These are phyloP conservation scores for Lobosporangium transversale DNA, from an alignment of 192 early-diverging fungal species.

Conservation along the genomic window DNA sequence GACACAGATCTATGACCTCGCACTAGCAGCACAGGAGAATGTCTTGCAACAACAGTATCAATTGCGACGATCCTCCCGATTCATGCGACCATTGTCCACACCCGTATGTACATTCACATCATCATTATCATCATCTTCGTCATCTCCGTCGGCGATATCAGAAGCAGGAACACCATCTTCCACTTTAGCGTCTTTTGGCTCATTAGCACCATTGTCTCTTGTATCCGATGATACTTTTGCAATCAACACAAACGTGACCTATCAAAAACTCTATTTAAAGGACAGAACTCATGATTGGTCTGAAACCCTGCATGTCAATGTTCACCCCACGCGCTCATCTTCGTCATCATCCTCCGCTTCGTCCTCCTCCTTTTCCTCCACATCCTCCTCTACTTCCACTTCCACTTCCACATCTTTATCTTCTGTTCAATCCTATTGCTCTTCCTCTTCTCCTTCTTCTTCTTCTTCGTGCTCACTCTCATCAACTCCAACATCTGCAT, in stretches of 20 bases:
- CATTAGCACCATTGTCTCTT: background rate
- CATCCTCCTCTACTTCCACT: background rate
- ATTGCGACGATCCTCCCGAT: background rate
- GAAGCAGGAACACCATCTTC: no score
- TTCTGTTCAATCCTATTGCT: background rate
- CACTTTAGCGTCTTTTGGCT: no score
- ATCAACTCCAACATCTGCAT: conserved; percentile 4
- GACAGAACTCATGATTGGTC: conserved; percentile 13
- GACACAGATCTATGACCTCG: conserved; percentile 26
- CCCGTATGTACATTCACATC: background rate
- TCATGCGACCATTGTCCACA: background rate
- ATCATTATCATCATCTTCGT: background rate
- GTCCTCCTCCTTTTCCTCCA: background rate
- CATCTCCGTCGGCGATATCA: background rate
- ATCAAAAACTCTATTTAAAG: conserved; percentile 22
- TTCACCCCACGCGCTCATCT: no score
- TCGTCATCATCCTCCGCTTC: conserved; percentile 1
- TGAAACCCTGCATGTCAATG: background rate
- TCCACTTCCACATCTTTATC: conserved; percentile 9
- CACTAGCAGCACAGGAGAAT: conserved; percentile 4
- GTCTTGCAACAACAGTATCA: background rate
- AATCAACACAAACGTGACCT: background rate
- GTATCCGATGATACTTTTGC: no score
- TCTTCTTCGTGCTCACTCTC: background rate
- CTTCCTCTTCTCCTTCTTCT: conserved; percentile 2